phyloP scores from a whole-genome alignment of 164 flowering plant species.

The Chloranthus sessilifolius region DNA sequence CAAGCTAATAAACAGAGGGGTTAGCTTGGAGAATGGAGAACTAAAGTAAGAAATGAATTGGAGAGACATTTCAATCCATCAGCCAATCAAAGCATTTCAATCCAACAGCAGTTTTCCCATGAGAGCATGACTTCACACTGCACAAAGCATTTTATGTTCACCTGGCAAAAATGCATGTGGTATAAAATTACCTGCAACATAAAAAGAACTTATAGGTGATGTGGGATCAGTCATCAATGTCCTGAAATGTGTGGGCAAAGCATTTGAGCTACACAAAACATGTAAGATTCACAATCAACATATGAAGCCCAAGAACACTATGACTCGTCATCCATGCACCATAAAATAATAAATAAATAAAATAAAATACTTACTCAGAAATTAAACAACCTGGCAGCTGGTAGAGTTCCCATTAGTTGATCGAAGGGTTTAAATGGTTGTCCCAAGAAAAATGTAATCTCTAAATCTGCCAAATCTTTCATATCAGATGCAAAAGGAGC shows the following conservation, averaged over 20 bases:
- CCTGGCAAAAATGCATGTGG: no score
- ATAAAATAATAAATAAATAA: neutral
- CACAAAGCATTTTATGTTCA: no score
- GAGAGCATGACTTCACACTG: no score
- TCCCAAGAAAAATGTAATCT: slow-evolving; percentile 81
- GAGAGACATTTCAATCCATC: no score
- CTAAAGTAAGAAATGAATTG: no score
- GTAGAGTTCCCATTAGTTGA: slow-evolving; percentile 91
- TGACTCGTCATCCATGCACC: no score
- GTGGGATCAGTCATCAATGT: slow-evolving; percentile 71
- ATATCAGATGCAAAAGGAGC: slow-evolving; percentile 98
- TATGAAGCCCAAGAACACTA: no score
- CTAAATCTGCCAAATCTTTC: slow-evolving; percentile 66
- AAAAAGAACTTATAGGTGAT: slow-evolving; percentile 67
- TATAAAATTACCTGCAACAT: slow-evolving; percentile 86
- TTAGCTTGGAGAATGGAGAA: no score
- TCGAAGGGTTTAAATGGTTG: slow-evolving; percentile 92
- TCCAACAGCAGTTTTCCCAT: no score
- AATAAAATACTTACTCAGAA: neutral
- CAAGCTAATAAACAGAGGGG: no score
- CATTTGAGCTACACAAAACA: slow-evolving; percentile 48
- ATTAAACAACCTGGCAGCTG: slow-evolving; percentile 71
- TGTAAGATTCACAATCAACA: neutral
- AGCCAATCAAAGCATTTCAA: no score
- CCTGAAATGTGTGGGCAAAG: slow-evolving; percentile 70